These are phyloP conservation scores for Mortierella sp. DNA, from an alignment of 371 early-diverging fungal species.

Conservation along the genomic window DNA sequence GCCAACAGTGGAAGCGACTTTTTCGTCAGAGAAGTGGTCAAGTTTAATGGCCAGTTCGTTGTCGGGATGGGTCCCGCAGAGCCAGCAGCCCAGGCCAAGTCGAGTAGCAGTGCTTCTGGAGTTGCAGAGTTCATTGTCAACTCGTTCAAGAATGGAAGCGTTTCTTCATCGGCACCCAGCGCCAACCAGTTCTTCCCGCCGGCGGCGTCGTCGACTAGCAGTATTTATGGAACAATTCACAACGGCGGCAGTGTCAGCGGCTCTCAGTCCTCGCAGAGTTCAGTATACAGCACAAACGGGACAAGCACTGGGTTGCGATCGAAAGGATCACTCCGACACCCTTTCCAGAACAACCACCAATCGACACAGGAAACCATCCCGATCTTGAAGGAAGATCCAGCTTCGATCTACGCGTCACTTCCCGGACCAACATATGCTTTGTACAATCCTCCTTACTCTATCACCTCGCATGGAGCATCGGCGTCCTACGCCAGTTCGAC, in stretches of 20 bases:
- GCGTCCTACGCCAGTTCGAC: conserved; percentile 31
- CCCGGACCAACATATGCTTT: conserved; percentile 47
- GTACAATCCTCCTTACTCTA: conserved; percentile 51
- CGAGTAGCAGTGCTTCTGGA: conserved; percentile 26
- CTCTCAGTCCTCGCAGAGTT: conserved; percentile 17
- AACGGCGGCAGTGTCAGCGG: neutral
- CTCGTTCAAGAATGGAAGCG: conserved; percentile 48
- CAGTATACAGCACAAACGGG: neutral
- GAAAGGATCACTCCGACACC: conserved; percentile 23
- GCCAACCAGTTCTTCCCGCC: conserved; percentile 31
- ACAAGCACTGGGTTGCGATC: conserved; percentile 10
- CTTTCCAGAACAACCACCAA: conserved; percentile 2
- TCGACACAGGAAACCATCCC: conserved; percentile 22
- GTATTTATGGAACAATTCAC: neutral
- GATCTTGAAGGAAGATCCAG: conserved; percentile 32
- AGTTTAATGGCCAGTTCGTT: conserved; percentile 51
- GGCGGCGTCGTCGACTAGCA: neutral
- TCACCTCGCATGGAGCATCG: conserved; percentile 29
- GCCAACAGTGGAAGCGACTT: conserved; percentile 56
- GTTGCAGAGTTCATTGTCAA: conserved; percentile 54
- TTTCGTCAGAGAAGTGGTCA: conserved; percentile 55
- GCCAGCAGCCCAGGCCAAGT: conserved; percentile 21
- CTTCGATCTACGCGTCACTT: conserved; percentile 36
- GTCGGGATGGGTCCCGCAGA: conserved; percentile 47
- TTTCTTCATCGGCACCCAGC: conserved; percentile 31